Percentiles rank a stretch among this genome's conserved stretches.
Conservation (phyloP, 768 basidiomycete genomes). For the Macrolepiota fuliginosa region DNA sequence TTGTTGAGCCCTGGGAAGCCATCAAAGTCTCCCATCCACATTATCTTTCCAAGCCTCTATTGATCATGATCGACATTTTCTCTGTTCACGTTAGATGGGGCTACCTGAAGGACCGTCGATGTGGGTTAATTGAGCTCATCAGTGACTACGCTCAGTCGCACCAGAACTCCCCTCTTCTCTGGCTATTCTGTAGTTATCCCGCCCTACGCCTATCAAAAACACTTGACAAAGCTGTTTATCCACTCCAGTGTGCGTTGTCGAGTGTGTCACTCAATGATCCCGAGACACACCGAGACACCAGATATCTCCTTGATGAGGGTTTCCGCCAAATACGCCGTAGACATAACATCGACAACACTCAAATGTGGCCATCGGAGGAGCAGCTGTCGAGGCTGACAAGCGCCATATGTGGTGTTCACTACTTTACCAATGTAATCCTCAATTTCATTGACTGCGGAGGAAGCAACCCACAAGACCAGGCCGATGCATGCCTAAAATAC, state of each 20-base stretch:
- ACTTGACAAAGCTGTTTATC: not conserved
- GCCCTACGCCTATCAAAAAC: not conserved
- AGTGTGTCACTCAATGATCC: not conserved
- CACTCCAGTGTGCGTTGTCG: no score
- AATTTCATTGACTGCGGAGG: not conserved
- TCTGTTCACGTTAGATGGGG: not conserved
- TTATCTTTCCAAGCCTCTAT: not conserved
- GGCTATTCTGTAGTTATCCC: not conserved
- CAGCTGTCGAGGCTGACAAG: not conserved
- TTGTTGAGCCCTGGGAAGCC: slow-evolving; percentile 19
- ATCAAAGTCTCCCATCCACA: slow-evolving; percentile 7
- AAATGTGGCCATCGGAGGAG: not conserved
- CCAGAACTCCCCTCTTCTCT: not conserved
- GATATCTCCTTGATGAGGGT: not conserved
- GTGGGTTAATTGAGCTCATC: not conserved
- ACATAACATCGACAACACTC: not conserved
- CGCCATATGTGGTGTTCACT: not conserved
- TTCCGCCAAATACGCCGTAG: not conserved
- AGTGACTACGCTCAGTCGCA: not conserved
- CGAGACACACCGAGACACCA: not conserved
- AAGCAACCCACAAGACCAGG: not conserved
- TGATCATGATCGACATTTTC: not conserved
- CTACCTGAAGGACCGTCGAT: not conserved
- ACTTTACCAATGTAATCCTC: not conserved
- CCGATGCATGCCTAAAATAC: not conserved